Evolutionary conservation across 257 asterid genomes (phyloP).

Genomic region (Scutellaria galericulata): DNA sequence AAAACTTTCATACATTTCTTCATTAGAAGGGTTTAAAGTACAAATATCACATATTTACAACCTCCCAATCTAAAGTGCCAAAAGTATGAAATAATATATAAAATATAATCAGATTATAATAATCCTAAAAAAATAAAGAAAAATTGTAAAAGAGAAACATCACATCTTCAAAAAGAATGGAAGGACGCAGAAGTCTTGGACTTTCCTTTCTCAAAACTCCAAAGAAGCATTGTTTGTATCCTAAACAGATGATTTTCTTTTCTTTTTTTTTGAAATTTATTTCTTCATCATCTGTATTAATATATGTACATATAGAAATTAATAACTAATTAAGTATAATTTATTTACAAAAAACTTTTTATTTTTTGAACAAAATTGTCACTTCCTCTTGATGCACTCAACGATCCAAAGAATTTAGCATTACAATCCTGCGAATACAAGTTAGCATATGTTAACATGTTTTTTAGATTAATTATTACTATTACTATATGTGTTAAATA

Average conservation of each 20-base stretch:
- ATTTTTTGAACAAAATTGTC: conserved; percentile 28
- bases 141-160: conserved; percentile 1
- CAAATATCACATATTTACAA: conserved; percentile 21
- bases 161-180: conserved; percentile 31
- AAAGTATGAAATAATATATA: background rate
- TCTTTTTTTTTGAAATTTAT: background rate
- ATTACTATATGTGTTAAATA: no score
- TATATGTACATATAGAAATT: conserved; percentile 12
- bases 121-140: background rate
- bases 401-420: conserved; percentile 68
- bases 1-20: conserved; percentile 15
- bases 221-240: conserved; percentile 25
- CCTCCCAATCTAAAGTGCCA: background rate
- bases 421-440: conserved; percentile 57
- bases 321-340: background rate
- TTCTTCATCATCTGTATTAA: conserved; percentile 9
- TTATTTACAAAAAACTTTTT: conserved; percentile 25
- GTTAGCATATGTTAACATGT: background rate
- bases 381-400: conserved; percentile 37
- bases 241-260: conserved; percentile 4
- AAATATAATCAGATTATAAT: background rate
- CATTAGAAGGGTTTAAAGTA: conserved; percentile 2
- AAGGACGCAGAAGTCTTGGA: conserved; percentile 28
- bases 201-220: conserved; percentile 30
- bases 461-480: no score